Evolutionary conservation across 129 eudicot genomes (phyloP).

Genomic region (Artemisia tridentata): DNA sequence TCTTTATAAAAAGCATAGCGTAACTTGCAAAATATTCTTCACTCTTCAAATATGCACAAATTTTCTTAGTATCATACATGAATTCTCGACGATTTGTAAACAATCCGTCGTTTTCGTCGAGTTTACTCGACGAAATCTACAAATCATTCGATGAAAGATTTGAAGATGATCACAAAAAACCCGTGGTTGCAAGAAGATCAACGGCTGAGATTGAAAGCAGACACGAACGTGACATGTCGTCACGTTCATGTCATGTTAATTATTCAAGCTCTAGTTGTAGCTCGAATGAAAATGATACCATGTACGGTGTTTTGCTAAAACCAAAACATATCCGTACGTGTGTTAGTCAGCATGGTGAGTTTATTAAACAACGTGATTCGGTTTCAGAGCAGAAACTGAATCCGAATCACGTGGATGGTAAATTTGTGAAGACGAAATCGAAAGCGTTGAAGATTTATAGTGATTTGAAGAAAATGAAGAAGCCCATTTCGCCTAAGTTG

Average conservation of each 20-base stretch:
- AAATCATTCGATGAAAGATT: conserved; percentile 59
- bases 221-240: not conserved
- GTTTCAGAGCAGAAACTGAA: not conserved
- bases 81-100: conserved; percentile 21
- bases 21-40: not conserved
- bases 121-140: conserved; percentile 71
- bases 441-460: conserved; percentile 71
- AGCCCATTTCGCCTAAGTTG: conserved; percentile 78
- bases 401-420: conserved; percentile 42
- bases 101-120: conserved; percentile 65
- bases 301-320: conserved; percentile 21
- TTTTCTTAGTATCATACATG: no score
- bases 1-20: conserved; percentile 24
- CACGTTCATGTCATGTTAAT: conserved; percentile 13
- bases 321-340: conserved; percentile 58
- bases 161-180: conserved; percentile 21
- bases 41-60: not conserved
- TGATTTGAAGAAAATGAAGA: conserved; percentile 64
- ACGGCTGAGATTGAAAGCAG: conserved; percentile 31
- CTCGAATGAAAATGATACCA: conserved; percentile 53
- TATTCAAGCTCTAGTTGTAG: conserved; percentile 38
- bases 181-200: conserved; percentile 36
- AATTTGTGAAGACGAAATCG: conserved; percentile 52
- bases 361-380: conserved; percentile 7
- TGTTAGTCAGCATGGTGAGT: conserved; percentile 23